Percentiles rank a stretch among this genome's conserved stretches.
Conservation (phyloP, 768 basidiomycete genomes). For the Pisolithus orientalis region DNA sequence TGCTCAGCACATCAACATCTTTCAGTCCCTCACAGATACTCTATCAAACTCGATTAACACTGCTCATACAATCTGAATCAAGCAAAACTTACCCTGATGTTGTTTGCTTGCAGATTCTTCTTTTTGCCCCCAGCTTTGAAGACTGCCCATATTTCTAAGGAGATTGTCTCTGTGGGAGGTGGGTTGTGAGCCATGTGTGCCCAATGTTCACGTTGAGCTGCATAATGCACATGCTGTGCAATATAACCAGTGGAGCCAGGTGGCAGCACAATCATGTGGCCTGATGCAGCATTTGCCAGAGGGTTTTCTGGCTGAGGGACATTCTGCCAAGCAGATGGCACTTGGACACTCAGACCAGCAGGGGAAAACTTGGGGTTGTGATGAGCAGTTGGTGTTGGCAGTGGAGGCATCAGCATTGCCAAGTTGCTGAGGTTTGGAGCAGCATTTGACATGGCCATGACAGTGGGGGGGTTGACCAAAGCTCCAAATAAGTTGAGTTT, state of each 20-base stretch:
- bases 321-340: background rate
- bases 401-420: background rate
- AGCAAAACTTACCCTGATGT: background rate
- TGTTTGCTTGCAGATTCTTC: background rate
- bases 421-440: background rate
- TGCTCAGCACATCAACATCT: background rate
- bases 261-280: background rate
- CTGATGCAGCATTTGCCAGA: too few species aligned
- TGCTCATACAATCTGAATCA: background rate
- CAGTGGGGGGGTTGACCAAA: background rate
- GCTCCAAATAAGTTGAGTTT: background rate
- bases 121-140: background rate
- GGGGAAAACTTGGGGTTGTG: too few species aligned
- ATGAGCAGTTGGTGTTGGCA: background rate
- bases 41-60: background rate
- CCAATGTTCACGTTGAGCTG: background rate
- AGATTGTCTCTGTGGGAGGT: background rate
- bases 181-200: background rate
- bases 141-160: background rate
- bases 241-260: background rate
- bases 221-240: conserved; percentile 1
- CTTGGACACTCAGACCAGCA: background rate
- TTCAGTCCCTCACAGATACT: conserved; percentile 3
- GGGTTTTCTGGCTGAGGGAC: too few species aligned
- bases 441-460: background rate